Evolutionary conservation across 352 stramenopile genomes (phyloP), one percentile per base, ranked within the genome.

Genomic region (Thraustochytrium sp.): DNA sequence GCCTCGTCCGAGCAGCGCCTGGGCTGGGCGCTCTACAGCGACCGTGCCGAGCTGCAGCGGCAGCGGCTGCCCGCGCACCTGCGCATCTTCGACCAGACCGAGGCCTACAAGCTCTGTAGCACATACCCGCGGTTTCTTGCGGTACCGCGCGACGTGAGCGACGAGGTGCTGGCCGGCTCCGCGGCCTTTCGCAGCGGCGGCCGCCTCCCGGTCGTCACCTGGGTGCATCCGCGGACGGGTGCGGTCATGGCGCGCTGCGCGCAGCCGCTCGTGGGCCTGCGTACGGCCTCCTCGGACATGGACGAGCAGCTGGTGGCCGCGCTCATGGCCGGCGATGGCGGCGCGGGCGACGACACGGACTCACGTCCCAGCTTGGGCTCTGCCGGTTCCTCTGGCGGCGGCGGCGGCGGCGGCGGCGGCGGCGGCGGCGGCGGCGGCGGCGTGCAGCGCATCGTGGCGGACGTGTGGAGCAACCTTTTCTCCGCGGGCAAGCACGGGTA

Each of bases 201-300:
- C 0, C 89, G 92, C 5, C 76, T 96, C 13, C 92, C 92, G 0
- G 91, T 95, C 64, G 93, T 91, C 73, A 93, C 88, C 46, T 96
- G 91, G 75, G 90, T 93, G 13, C 90, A 94, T 68, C 75, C 87
- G 37, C 84, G 82, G 4, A 91, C 92, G 21, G 90, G 90, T 16
- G 46, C 68, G 16, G 68, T 80, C 8, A 88, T 96, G 51, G 94
- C 91, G 89, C 89, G 92, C 0, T 94, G 91, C 73, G 91, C 91
- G 5, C 92, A 96, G 85, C 92, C 92, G 0, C 93, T 95, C 82
- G 89, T 90, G 1, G 92, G 92, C 2, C 91, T 96, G 76, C 87
- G 94, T 34, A 91, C 94, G 80, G 74, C 89, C 0, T 90, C 94
- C 82, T 94, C 88, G 80, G 73, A 86, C 0, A 84, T 88, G 0